Base-by-base conservation (phyloP, 2,329 filamentous ascomycete species). In the Zymoseptoria ardabiliae region DNA sequence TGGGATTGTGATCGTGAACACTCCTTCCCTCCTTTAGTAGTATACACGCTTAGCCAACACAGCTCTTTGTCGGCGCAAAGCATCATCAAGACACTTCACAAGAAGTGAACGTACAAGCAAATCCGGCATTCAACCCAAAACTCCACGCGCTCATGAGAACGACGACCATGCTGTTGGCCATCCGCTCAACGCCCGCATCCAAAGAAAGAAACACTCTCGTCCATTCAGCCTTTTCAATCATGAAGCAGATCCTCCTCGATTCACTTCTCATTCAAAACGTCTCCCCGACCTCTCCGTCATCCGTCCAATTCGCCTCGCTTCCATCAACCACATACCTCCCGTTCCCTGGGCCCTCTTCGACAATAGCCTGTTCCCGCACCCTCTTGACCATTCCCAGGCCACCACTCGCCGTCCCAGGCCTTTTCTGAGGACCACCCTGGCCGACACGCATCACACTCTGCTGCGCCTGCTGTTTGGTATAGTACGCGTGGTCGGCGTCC, bases 401-500 rank as follows among this genome's bases (percentile, higher is more conserved):
- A 28, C 55, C 54, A 54, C 11, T 61, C 17, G 57, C 61, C 6
- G 65, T 62, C 5, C 50, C 65, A 1, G 65, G 65, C n/a, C 65
- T 50, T 57, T 67, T 67, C 4, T 55, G 19, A 17, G 48, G n/a
- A 7, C 54, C 54, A 23, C 50, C 54, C 45, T 35, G 58, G 8
- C 45, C 57, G 52, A 56, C 52, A 52, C 83, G 79, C 52, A 87
- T 82, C 35, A 45, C 13, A 17, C 13, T 45, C 76, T 91, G 92
- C 66, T 63, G 61, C 20, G 64, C 58, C 50, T 81, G 81, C 41
- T 92, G 77, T 74, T 90, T 91, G 64, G 89, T 88, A 70, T 90
- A 90, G 74, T 96, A 95, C 9, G 85, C 81, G 61, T 94, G 90
- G 3, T 86, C 86, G 0, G 83, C 83, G 71, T 96, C 91, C 22